Conservation (phyloP, 257 asterid genomes). For the Solanum boliviense region DNA sequence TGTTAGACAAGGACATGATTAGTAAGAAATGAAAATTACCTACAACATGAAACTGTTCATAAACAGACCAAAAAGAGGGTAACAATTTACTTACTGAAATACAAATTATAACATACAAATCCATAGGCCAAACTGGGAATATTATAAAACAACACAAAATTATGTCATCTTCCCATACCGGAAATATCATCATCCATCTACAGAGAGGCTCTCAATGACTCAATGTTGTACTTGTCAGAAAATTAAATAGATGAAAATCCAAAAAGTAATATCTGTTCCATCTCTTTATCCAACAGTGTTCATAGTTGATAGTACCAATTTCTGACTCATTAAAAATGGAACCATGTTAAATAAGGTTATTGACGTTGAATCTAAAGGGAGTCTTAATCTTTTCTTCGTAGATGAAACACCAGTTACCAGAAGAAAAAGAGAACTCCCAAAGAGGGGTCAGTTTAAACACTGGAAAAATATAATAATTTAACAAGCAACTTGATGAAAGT, state of each 20-base stretch:
- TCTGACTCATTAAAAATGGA: not conserved
- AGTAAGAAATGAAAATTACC: not conserved
- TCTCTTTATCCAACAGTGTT: not conserved
- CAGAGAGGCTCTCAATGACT: not conserved
- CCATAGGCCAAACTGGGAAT: not conserved
- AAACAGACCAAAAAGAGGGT: not conserved
- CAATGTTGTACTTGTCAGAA: not conserved
- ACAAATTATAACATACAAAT: not conserved
- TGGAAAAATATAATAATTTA: not conserved
- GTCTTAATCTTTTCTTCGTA: not conserved
- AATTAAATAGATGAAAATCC: not conserved
- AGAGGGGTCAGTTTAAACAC: not conserved
- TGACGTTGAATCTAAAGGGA: not conserved
- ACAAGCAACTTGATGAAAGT: not conserved
- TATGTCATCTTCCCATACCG: not conserved
- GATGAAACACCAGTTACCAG: not conserved
- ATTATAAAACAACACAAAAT: not conserved
- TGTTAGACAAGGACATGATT: not conserved
- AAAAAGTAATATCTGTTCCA: not conserved
- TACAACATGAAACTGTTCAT: not conserved
- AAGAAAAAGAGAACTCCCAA: not conserved
- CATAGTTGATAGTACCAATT: not conserved
- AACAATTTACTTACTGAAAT: not conserved
- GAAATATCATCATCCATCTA: not conserved
- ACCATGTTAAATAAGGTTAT: not conserved